These are phyloP conservation scores for Lactuca saligna DNA, from an alignment of 129 eudicot genomes.

Conservation along the genomic window DNA sequence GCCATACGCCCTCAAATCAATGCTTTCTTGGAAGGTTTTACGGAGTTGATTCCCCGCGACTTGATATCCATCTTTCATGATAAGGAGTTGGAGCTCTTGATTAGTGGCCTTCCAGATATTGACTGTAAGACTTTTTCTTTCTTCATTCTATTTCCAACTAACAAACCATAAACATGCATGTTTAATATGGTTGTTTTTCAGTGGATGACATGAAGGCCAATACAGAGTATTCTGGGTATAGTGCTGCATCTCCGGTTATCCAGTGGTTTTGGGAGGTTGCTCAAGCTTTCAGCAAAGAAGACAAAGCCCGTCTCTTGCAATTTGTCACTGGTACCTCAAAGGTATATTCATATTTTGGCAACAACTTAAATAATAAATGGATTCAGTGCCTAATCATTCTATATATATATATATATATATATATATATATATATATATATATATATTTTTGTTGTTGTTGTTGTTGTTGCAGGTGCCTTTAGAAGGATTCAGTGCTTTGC, in stretches of 20 bases:
- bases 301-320: constrained; percentile 94
- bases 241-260: constrained; percentile 86
- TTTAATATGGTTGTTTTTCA: constrained; percentile 27
- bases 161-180: background rate
- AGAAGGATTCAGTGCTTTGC: constrained; percentile 97
- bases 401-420: background rate
- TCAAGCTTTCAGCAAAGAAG: constrained; percentile 95
- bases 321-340: constrained; percentile 99
- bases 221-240: constrained; percentile 94
- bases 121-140: constrained; percentile 45
- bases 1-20: constrained; percentile 99
- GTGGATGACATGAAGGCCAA: constrained; percentile 98
- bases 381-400: too few relatives aligned
- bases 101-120: constrained; percentile 96
- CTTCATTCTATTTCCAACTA: background rate
- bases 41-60: constrained; percentile 72
- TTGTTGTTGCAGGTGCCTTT: constrained; percentile 92
- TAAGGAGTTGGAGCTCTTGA: constrained; percentile 87
- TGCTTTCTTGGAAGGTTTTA: constrained; percentile 93
- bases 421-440: too few relatives aligned
- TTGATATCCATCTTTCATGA: constrained; percentile 88
- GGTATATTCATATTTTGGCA: constrained; percentile 37
- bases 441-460: too few relatives aligned
- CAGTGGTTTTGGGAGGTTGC: constrained; percentile 99
- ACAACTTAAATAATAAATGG: too few relatives aligned